Evolutionary conservation across 192 early-diverging fungal species (phyloP), one percentile per base, ranked within the genome.

Genomic region (Coemansia sp.): DNA sequence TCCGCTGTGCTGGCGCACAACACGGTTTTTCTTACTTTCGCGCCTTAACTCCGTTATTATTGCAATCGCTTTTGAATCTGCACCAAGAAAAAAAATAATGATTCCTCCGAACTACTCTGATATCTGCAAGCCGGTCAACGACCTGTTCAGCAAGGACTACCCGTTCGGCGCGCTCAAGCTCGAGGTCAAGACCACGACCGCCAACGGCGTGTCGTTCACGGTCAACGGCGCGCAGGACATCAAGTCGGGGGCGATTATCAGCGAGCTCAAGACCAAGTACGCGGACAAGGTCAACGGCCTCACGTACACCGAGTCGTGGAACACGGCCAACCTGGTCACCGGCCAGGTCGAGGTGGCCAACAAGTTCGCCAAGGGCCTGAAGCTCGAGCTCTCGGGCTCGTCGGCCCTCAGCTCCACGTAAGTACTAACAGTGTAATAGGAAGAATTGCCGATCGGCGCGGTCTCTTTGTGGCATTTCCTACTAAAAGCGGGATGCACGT

Each of bases 241-340:
- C 81, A 99, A 99, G 86, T 84, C 87, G 52, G 93, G 93, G 36
- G 81, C 76, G 67, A 97, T 99, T 66, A 83, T 87, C 63, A 90
- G 90, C 78, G 95, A 99, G 67, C 81, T 99, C 71, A 95, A 97
- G 87, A 89, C 90, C 79, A 99, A 98, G 85, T 98, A 95, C 78
- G 60, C 83, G 43, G 93, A 98, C 86, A 92, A 90, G 83, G 75
- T 85, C 62, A 90, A 87, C 59, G 96, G 96, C 63, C 80, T 97
- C 20, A 88, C 92, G 57, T 86, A 97, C 78, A 97, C 95, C 63
- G 93, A 96, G 81, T 83, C 90, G 46, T 99, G 97, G 97, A 94
- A 88, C 76, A 93, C 94, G 50, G 80, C 77, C 75, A 97, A 98
- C 82, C 81, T 92, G 48, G 76, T 99, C 38, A 89, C 86, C 53